Conservation (phyloP, 1,284 basidiomycete genomes). For the Cutaneotrichosporon arboriforme region DNA sequence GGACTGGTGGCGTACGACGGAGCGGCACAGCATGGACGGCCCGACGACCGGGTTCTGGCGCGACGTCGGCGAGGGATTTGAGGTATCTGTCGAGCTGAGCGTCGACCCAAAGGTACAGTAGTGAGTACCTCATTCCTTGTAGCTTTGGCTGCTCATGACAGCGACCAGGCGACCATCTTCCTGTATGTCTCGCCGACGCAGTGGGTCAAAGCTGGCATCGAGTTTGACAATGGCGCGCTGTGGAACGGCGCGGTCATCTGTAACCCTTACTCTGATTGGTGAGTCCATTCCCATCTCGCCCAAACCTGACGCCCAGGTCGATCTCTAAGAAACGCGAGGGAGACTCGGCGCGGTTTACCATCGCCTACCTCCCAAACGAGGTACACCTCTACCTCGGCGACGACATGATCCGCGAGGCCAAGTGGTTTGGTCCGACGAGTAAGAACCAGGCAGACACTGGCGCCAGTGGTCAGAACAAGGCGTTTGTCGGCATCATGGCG, state of each 20-base stretch:
- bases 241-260: conserved; percentile 29
- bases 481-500: conserved; percentile 33
- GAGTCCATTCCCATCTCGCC: conserved; percentile 2
- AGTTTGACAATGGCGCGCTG: conserved; percentile 25
- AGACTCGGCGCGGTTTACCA: conserved; percentile 18
- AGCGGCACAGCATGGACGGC: conserved; percentile 19
- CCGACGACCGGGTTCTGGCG: conserved; percentile 20
- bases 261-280: conserved; percentile 37
- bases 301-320: conserved; percentile 14
- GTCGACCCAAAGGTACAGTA: conserved; percentile 16
- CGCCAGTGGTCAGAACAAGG: conserved; percentile 8
- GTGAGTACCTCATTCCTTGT: conserved; percentile 10
- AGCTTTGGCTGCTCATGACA: conserved; percentile 6
- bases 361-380: conserved; percentile 12
- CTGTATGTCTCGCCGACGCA: conserved; percentile 20
- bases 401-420: conserved; percentile 32
- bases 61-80: conserved; percentile 17
- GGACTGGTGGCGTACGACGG: conserved; percentile 33
- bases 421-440: conserved; percentile 20
- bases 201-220: conserved; percentile 34
- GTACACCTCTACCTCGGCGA: conserved; percentile 25
- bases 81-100: conserved; percentile 23
- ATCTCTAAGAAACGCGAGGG: conserved; percentile 7
- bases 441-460: neutral
- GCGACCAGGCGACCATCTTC: conserved; percentile 32